Percentiles rank a stretch among this genome's conserved stretches.
phyloP scores from a whole-genome alignment of 345 rosid species.

The Capsella bursapastoris region DNA sequence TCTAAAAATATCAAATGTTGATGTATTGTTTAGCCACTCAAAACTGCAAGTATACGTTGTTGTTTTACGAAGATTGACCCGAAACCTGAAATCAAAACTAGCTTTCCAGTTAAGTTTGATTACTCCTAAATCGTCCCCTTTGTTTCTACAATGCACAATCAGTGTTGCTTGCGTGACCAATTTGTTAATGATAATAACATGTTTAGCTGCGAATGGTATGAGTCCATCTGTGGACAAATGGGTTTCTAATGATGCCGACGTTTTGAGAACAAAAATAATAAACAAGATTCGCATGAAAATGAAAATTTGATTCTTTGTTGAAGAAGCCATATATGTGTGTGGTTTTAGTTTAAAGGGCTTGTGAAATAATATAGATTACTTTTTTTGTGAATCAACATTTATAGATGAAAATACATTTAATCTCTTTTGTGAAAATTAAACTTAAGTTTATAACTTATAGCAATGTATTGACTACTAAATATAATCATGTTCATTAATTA shows the following conservation, averaged over 20 bases:
- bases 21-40: not conserved
- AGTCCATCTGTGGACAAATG: constrained; percentile 1
- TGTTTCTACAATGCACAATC: constrained; percentile 19
- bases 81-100: constrained; percentile 22
- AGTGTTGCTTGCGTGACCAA: constrained; percentile 10
- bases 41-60: constrained; percentile 3
- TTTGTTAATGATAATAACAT: constrained; percentile 22
- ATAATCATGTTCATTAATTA: no score
- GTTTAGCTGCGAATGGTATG: constrained; percentile 25
- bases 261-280: not conserved
- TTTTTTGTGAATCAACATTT: no score
- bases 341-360: no score
- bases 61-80: constrained; percentile 7
- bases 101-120: not conserved
- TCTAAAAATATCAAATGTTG: constrained; percentile 7
- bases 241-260: not conserved
- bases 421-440: no score
- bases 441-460: no score
- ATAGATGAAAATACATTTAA: no score
- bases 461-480: no score
- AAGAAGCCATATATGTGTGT: no score
- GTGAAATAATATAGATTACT: no score
- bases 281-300: not conserved
- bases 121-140: not conserved
- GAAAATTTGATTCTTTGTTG: not conserved